phyloP scores from a whole-genome alignment of 73 alveolate genomes.

The Breviolum minutum region DNA sequence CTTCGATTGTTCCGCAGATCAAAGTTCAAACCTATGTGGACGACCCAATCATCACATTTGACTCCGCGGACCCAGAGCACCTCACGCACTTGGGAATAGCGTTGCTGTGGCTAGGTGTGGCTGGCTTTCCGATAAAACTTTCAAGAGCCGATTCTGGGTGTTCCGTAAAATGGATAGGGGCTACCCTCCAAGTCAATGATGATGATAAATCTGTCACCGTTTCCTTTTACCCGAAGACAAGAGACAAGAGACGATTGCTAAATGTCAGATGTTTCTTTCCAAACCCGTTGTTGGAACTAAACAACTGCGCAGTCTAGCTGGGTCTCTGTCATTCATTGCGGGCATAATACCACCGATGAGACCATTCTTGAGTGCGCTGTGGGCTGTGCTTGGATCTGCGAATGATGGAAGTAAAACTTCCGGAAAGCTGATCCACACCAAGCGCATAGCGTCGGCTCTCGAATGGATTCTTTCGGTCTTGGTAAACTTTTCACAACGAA shows the following conservation, averaged over 20 bases:
- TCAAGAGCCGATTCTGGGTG: neutral
- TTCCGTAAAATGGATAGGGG: neutral
- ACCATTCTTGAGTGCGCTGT: neutral
- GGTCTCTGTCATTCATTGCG: neutral
- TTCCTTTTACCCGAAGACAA: neutral
- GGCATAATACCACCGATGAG: neutral
- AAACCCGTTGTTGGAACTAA: neutral
- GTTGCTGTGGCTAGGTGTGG: neutral
- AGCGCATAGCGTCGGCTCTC: neutral
- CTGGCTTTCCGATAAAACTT: neutral
- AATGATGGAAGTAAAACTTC: neutral
- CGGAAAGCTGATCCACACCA: neutral
- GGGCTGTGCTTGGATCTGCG: neutral
- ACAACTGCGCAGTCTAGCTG: neutral
- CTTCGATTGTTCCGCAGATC: too few species aligned
- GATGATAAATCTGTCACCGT: neutral
- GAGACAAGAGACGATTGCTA: neutral
- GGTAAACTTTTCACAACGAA: neutral
- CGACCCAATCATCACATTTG: neutral
- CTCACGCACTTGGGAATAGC: neutral
- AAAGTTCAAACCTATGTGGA: neutral
- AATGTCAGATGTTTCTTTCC: neutral
- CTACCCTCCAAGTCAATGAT: neutral
- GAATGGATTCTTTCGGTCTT: neutral
- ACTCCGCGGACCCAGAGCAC: neutral